Conservation (phyloP, 306 rosid genomes). For the Cucumis sativus region Cucumber_9930_V3 NC_026655.2:7127001-7127500, state of each 20-base stretch:
- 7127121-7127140: not conserved
- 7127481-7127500: not conserved
- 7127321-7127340: not conserved
- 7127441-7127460: not conserved
- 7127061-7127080: not conserved
- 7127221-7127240: conserved; percentile 5
- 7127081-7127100: not conserved
- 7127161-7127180: not conserved
- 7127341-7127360: not conserved
- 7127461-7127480: not conserved
- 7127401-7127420: not conserved
- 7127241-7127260: not conserved
- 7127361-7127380: too few species aligned
- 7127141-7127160: conserved; percentile 6
- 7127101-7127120: conserved; percentile 3
- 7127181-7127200: conserved; percentile 1
- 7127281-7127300: not conserved
- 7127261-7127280: not conserved
- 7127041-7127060: too few species aligned
- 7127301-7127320: not conserved
- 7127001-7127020: not conserved
- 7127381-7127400: not conserved
- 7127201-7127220: not conserved
- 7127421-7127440: not conserved
- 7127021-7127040: too few species aligned